Evolutionary conservation across 257 asterid genomes (phyloP).

Genomic region (Solanum corneliomulleri): DNA sequence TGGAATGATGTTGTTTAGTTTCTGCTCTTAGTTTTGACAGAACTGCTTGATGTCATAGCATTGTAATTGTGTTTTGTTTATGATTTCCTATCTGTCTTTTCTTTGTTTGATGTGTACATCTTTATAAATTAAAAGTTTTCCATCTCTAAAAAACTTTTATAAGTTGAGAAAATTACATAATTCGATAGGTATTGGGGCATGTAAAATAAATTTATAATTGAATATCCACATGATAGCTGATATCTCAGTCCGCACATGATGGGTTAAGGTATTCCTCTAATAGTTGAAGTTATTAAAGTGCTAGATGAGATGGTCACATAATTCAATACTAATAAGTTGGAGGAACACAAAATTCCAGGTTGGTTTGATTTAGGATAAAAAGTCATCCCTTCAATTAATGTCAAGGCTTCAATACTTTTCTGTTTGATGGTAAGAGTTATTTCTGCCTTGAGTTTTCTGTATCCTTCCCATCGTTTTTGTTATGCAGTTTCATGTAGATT

Average conservation of each 20-base stretch:
- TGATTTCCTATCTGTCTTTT: not conserved
- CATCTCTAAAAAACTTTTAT: not conserved
- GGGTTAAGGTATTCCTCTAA: not conserved
- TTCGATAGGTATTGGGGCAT: not conserved
- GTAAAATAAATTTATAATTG: not conserved
- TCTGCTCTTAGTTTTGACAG: not conserved
- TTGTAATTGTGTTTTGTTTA: not conserved
- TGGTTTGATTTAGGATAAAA: not conserved
- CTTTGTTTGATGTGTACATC: not conserved
- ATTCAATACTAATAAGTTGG: not conserved
- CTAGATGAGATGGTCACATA: not conserved
- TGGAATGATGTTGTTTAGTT: not conserved
- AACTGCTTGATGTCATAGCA: not conserved
- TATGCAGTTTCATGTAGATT: not conserved
- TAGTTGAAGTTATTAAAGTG: not conserved
- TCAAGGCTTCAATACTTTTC: not conserved
- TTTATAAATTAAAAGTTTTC: not conserved
- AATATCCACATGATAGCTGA: not conserved
- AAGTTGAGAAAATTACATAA: not conserved
- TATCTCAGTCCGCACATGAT: not conserved
- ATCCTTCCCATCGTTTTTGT: not conserved
- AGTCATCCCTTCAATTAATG: not conserved
- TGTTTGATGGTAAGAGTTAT: not conserved
- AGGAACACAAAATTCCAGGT: not conserved
- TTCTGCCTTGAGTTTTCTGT: not conserved